Evolutionary conservation across 2,329 filamentous ascomycete genomes (phyloP), one percentile per base, ranked within the genome.

Genomic region (Parasarocladium wereldwijsianum): DNA sequence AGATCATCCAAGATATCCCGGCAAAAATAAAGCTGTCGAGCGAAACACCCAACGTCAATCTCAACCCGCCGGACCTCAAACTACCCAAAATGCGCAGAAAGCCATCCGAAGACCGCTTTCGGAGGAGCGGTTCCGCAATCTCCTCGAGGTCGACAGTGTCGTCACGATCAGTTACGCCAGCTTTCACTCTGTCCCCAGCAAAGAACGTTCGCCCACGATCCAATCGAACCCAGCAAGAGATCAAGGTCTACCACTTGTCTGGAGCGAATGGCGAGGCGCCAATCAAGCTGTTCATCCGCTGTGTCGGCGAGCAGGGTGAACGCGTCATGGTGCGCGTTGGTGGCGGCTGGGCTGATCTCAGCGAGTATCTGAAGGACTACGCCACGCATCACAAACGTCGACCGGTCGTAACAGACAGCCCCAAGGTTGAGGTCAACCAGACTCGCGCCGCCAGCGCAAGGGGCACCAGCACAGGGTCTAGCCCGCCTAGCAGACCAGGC

Each of bases 321-420:
- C 75, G 90, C 30, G 85, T 96, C 36, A 96, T 98, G 90, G 90
- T 98, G 6, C 80, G 90, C 20, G 87, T 98, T 9, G 90, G 90
- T 9, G 90, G 90, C 35, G 90, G 90, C n/a, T 98, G 90, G 90
- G 85, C 86, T 10, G 90, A 98, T 51, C 62, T 98, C 13, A 87
- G 81, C 21, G 90, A 96, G 51, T 98, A 94, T 46, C 64, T 98
- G 24, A 79, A 85, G 42, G 84, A 93, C 50, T 98, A 94, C 44
- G 86, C 85, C 6, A 74, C 76, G 35, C 90, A 98, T 47, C 90
- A 98, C 49, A 81, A 82, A 24, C 76, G 82, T n/a, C 74, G 70
- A 24, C 68, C 68, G 30, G 51, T 57, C 35, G 53, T 53, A 32
- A 45, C 47, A 17, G 48, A 49, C 8, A 61, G 63, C 28, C 31